Evolutionary conservation across 2,329 filamentous ascomycete genomes (phyloP), one percentile per base, ranked within the genome.

Genomic region (Metarhizium anisopliae): DNA sequence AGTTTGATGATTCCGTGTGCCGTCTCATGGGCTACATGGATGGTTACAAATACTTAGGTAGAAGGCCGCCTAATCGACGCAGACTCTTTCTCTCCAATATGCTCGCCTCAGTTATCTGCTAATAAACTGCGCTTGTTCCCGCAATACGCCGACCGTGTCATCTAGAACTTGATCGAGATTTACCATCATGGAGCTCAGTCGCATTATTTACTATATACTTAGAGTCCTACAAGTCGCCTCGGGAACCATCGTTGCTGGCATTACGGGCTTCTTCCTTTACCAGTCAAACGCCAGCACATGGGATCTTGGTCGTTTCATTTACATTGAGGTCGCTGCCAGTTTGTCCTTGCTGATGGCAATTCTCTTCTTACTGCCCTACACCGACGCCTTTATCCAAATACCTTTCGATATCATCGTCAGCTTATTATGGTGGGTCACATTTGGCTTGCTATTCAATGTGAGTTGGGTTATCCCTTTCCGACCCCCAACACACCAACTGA

Each of bases 361-460:
- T 16, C 65, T 89, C 59, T 87, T 84, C 81, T 74, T 89, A n/a
- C 75, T 89, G 51, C 86, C 86, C 2, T 85, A 85, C 64, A 77
- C 79, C 2, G 71, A 72, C 32, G 75, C 74, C 56, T 86, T 89
- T 69, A 76, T 83, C 59, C 77, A 83, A 67, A 89, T 83, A 76
- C 83, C 83, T 2, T 73, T 83, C 61, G 86, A 90, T 65, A 62
- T 89, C 20, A 55, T 87, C 62, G 73, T 89, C 58, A 83, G 81
- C 38, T 69, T 82, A 51, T 74, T 78, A 43, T 89, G 84, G 85
- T 87, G 86, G 59, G 77, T 79, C 25, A 75, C 76, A 3, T 87
- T 86, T 58, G 83, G 81, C 51, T 71, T 86, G 14, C 70, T 84
- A 6, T 79, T 83, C 54, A 72, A 81, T 62, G 74, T 77, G 66